A percentile compares a stretch with the other conserved stretches of the same genome.
Evolutionary conservation across 1,284 basidiomycete species (phyloP).

Genomic region (Hymenochaete sp.): DNA sequence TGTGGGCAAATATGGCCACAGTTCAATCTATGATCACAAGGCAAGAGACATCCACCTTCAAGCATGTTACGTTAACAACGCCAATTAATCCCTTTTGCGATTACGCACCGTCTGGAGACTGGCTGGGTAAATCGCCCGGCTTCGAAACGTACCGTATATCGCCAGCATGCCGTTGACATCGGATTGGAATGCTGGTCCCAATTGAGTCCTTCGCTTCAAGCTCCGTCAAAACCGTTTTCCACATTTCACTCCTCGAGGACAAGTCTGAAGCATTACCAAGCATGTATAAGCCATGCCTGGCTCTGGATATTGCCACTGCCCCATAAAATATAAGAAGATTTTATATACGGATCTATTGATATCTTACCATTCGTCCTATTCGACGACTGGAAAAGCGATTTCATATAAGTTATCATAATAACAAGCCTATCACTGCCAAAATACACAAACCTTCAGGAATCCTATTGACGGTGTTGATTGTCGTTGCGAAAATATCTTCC

Average conservation of each 20-base stretch:
- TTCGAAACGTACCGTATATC: slow-evolving; percentile 32
- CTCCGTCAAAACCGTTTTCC: slow-evolving; percentile 49
- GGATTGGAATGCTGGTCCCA: slow-evolving; percentile 47
- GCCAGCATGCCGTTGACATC: slow-evolving; percentile 51
- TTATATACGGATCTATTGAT: neutral
- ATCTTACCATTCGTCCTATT: slow-evolving; percentile 47
- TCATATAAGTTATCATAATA: neutral
- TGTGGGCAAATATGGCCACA: slow-evolving; percentile 66
- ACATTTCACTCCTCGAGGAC: slow-evolving; percentile 43
- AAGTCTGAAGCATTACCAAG: slow-evolving; percentile 57
- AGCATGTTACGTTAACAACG: neutral
- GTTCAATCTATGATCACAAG: slow-evolving; percentile 47
- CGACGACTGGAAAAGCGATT: slow-evolving; percentile 32
- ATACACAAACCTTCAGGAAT: slow-evolving; percentile 62
- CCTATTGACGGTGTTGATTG: slow-evolving; percentile 44
- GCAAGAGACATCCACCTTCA: slow-evolving; percentile 53
- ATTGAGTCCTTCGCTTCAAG: slow-evolving; percentile 39
- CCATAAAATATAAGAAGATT: slow-evolving; percentile 16
- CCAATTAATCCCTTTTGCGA: neutral
- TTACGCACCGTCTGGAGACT: slow-evolving; percentile 49
- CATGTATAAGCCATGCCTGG: slow-evolving; percentile 62
- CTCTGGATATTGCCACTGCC: slow-evolving; percentile 66
- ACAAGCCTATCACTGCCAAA: slow-evolving; percentile 11
- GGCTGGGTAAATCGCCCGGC: slow-evolving; percentile 42
- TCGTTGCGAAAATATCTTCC: slow-evolving; percentile 20